Evolutionary conservation across 2,329 filamentous ascomycete genomes (phyloP), one percentile per base, ranked within the genome.

Genomic region (Chaetomium sp.): DNA sequence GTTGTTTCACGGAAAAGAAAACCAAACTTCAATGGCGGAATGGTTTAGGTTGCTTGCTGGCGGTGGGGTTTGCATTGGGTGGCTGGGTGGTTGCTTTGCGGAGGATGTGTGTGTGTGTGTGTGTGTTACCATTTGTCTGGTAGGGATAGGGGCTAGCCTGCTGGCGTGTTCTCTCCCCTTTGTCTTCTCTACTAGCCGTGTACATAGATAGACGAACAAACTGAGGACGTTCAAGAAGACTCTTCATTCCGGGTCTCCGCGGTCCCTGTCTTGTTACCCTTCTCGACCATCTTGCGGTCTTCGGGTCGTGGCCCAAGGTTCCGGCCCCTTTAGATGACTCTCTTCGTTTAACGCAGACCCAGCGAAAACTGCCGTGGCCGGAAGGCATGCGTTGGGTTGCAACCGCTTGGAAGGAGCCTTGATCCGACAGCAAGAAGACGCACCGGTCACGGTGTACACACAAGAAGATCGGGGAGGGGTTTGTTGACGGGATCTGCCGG

Each of bases 181-280:
- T 51, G 31, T 56, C 31, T 31, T 21, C 27, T 38, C 55, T 45
- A 56, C 38, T 21, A 33, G 33, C 51, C 55, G 35, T 62, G 60
- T 62, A 62, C 42, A 51, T 62, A 51, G 42, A 57, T 62, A 51
- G 60, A 62, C 29, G 31, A 47, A 49, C 38, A 33, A 62, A 56
- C 27, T 33, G 35, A 54, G 10, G 50, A 33, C 23, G 16, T 31
- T 38, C 23, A 54, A 29, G 16, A 60, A 54, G 10, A n/a, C n/a
- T n/a, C n/a, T 45, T 42, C 35, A 9, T n/a, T 35, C 42, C 29
- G 25, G 2, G n/a, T 49, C 27, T 31, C 51, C 21, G 19, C 23
- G 5, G 27, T 21, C 27, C 45, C 51, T 35, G 7, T n/a, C 27
- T 19, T 5, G 6, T 21, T 35, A 16, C 19, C 1, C 21, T 54